phyloP scores from a whole-genome alignment of 352 stramenopile genomes.

The Labyrinthula sp. region DNA sequence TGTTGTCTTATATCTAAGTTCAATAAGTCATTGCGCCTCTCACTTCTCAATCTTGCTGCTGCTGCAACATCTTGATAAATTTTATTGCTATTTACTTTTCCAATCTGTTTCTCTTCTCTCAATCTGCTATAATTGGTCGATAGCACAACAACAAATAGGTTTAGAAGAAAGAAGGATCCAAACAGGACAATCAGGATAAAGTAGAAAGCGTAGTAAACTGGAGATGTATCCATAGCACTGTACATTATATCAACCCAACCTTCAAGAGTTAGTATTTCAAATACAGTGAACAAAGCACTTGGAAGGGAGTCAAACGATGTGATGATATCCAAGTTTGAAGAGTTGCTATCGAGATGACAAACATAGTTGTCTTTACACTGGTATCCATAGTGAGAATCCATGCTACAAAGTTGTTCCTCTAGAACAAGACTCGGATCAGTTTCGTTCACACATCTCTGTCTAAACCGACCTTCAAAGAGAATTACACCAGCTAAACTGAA shows the following conservation, averaged over 20 bases:
- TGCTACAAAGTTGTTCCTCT: too few relatives aligned
- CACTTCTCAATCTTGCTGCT: too few relatives aligned
- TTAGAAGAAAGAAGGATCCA: slow-evolving; percentile 61
- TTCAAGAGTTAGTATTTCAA: slow-evolving; percentile 58
- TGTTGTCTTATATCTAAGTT: too few relatives aligned
- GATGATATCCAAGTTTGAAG: slow-evolving; percentile 40
- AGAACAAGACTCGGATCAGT: too few relatives aligned
- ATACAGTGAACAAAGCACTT: slow-evolving; percentile 53
- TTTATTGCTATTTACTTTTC: too few relatives aligned
- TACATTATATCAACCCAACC: slow-evolving; percentile 63
- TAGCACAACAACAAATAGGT: slow-evolving; percentile 57
- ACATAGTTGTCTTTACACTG: too few relatives aligned
- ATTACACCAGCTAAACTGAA: slow-evolving; percentile 21
- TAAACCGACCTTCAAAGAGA: slow-evolving; percentile 27
- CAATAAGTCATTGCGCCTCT: too few relatives aligned
- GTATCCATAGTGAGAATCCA: too few relatives aligned
- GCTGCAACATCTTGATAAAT: not conserved
- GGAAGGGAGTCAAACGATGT: slow-evolving; percentile 60
- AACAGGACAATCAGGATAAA: slow-evolving; percentile 59
- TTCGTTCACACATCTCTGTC: too few relatives aligned
- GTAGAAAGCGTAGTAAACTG: slow-evolving; percentile 43
- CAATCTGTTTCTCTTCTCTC: slow-evolving; percentile 19
- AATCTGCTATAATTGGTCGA: slow-evolving; percentile 26
- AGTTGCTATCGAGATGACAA: too few relatives aligned
- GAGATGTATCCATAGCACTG: slow-evolving; percentile 47